A percentile compares a stretch with the other conserved stretches of the same genome.
Conservation (phyloP, 2,329 filamentous ascomycete species). For the Leptographium lundbergii region DNA sequence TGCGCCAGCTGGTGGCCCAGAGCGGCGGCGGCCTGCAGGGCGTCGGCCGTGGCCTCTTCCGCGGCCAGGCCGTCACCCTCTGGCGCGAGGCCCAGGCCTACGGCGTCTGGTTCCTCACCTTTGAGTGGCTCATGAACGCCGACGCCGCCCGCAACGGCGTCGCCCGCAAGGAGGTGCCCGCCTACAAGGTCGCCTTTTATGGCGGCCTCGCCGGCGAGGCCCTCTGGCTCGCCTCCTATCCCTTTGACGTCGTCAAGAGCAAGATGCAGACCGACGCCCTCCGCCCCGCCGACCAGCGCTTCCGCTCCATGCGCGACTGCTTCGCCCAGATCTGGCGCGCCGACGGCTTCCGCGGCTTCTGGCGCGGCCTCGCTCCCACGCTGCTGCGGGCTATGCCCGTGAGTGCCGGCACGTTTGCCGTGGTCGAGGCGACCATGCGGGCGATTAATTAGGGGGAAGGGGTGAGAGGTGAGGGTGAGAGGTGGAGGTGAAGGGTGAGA, state of each 20-base stretch:
- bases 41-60: constrained; percentile 64
- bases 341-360: constrained; percentile 77
- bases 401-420: constrained; percentile 92
- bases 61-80: constrained; percentile 75
- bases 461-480: neutral
- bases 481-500: neutral
- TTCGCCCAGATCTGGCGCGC: constrained; percentile 68
- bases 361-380: constrained; percentile 87
- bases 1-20: constrained; percentile 61
- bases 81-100: constrained; percentile 88
- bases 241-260: constrained; percentile 95
- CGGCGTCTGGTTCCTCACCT: constrained; percentile 87
- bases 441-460: constrained; percentile 33
- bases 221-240: constrained; percentile 87
- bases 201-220: constrained; percentile 89
- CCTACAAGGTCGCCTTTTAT: constrained; percentile 80
- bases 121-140: constrained; percentile 91
- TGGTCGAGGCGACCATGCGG: constrained; percentile 56
- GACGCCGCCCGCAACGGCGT: constrained; percentile 70
- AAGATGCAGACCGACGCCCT: constrained; percentile 99
- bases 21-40: constrained; percentile 37
- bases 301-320: constrained; percentile 75
- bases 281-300: constrained; percentile 51
- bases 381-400: constrained; percentile 93
- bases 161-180: constrained; percentile 64